Base-by-base conservation (phyloP, 176 grass and related monocot genomes). In the Cenchrus fungigraminus region DNA sequence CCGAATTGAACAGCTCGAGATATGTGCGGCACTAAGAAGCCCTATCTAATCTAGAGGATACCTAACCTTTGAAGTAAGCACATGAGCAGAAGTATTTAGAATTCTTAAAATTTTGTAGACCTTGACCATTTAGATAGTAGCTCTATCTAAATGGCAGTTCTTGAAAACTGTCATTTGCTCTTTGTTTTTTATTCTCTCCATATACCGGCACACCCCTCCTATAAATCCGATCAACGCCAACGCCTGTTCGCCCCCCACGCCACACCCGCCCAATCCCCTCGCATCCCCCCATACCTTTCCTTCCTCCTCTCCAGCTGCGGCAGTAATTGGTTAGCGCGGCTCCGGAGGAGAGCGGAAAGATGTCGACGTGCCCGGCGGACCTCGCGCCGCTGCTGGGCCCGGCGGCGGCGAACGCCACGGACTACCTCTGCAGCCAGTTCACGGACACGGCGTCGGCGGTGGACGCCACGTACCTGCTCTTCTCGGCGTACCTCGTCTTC, bases 401-500 rank as follows among this genome's bases (percentile, higher is more conserved):
- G 88, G 88, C 84, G 82, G 86, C 65, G 90, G 73, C 73, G 54
- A 98, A 98, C 87, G 86, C 92, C 0, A 95, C 95, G 16, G 87
- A 83, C 0, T 88, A 76, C 49, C 87, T 98, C 31, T 93, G 91
- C 77, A 72, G 79, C 76, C 80, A 89, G 87, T 93, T 98, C 89
- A 16, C 84, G 4, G 95, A 98, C 83, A 92, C 89, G 40, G 40
- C 79, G 3, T 98, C 73, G 3, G 95, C 95, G 58, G 90, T 98
- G 76, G 85, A 98, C 91, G 46, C 92, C 2, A 98, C 95, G 32
- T 98, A 98, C 91, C 95, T 98, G 71, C 95, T 98, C 61, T 98
- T 98, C 93, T 98, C 95, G 15, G 85, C 95, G 5, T 98, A 98
- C 87, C 95, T 98, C 20, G 95, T 98, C 15, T 98, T 98, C 71